Conservation (phyloP, 192 early-diverging fungal genomes). For the Dispira simplex region DNA sequence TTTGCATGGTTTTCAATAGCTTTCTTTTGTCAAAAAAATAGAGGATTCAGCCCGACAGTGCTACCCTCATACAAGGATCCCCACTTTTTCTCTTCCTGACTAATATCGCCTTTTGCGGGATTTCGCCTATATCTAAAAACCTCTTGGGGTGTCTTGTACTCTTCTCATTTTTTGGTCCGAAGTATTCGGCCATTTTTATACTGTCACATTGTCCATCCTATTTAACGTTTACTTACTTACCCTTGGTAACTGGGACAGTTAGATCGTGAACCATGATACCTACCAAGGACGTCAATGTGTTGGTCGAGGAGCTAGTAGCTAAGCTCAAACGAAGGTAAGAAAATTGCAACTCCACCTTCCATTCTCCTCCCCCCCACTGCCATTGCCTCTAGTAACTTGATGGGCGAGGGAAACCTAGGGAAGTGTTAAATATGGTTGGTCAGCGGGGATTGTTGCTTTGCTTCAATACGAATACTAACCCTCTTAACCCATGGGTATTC, state of each 20-base stretch:
- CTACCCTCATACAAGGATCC: too few relatives aligned
- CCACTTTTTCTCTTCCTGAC: too few relatives aligned
- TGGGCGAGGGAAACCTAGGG: not conserved
- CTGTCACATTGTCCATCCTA: not conserved
- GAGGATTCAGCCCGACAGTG: too few relatives aligned
- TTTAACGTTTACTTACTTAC: not conserved
- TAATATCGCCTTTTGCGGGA: too few relatives aligned
- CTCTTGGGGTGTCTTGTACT: too few relatives aligned
- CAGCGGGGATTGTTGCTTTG: not conserved
- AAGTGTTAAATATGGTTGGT: not conserved
- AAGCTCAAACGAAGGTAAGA: constrained; percentile 30
- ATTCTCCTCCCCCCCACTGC: not conserved
- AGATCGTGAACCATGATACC: not conserved
- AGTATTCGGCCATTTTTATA: not conserved
- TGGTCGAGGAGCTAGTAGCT: constrained; percentile 33
- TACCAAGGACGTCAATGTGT: constrained; percentile 21
- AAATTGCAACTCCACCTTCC: not conserved
- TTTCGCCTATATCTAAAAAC: too few relatives aligned
- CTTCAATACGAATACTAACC: not conserved
- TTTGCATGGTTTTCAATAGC: too few relatives aligned
- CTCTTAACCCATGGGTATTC: not conserved
- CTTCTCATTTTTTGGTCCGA: not conserved
- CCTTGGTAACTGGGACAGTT: not conserved
- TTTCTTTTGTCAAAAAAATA: too few relatives aligned
- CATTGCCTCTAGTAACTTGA: too few relatives aligned